These are phyloP conservation scores for Aspergillus chevalieri DNA, from an alignment of 2,329 filamentous ascomycete species.

Conservation along the genomic window DNA sequence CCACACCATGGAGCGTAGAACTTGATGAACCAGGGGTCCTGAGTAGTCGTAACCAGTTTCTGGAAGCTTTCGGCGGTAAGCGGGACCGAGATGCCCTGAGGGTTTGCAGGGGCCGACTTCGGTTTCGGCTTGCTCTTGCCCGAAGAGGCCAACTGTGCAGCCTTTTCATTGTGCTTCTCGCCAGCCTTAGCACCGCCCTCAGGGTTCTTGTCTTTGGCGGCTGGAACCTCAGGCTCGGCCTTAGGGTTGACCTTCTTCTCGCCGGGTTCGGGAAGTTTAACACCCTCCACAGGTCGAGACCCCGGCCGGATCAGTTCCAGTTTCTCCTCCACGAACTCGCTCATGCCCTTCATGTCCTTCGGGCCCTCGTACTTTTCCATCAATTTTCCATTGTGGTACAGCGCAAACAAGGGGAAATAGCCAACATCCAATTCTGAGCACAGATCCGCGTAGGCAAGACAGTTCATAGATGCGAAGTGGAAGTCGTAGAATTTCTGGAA, in stretches of 20 bases:
- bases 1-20: slow-evolving; percentile 97
- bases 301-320: slow-evolving; percentile 76
- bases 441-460: slow-evolving; percentile 71
- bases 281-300: slow-evolving; percentile 61
- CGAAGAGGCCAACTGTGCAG: slow-evolving; percentile 19
- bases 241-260: slow-evolving; percentile 47
- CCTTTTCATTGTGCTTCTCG: slow-evolving; percentile 38
- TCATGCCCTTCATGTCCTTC: slow-evolving; percentile 62
- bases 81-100: slow-evolving; percentile 65
- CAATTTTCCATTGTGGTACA: slow-evolving; percentile 73
- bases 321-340: slow-evolving; percentile 65
- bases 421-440: slow-evolving; percentile 63
- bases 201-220: slow-evolving; percentile 39
- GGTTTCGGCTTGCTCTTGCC: slow-evolving; percentile 46
- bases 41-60: slow-evolving; percentile 72
- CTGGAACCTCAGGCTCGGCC: slow-evolving; percentile 31
- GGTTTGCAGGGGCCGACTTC: slow-evolving; percentile 59
- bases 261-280: slow-evolving; percentile 66
- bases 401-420: slow-evolving; percentile 68
- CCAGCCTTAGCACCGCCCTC: slow-evolving; percentile 33
- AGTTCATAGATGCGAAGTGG: slow-evolving; percentile 80
- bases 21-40: slow-evolving; percentile 96
- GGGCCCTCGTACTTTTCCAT: slow-evolving; percentile 59
- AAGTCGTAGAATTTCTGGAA: slow-evolving; percentile 85
- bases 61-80: slow-evolving; percentile 84